Evolutionary conservation across 257 asterid species (phyloP), one percentile per base, ranked within the genome.

Genomic region (Salvia miltiorrhiza): DNA sequence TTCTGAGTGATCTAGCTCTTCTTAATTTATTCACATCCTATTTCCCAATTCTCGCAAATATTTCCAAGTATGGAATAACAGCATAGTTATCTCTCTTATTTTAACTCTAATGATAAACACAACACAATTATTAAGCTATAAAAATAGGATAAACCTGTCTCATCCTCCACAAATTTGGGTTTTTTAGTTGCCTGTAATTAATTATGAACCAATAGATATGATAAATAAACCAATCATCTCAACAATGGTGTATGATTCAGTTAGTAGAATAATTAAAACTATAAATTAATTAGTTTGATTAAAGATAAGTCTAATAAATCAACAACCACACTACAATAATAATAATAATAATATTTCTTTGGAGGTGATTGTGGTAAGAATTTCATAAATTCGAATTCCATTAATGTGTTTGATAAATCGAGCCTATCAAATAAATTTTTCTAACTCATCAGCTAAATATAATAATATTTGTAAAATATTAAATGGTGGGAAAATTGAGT

Each of bases 51-150:
- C 8, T 16, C 6, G 10, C 70, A 47, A 75, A 66, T 57, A 53
- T 71, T 75, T 52, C 79, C 72, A 23, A 13, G 79, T 49, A 63
- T 70, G 45, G 74, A 5, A 67, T 58, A 65, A 32, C 39, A 74
- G 16, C 56, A 64, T 23, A 73, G n/a, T 55, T 23, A 21, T 73
- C 39, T 6, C 10, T 40, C 11, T n/a, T 40, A 33, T 37, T 59
- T 49, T 32, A 17, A 26, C 9, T 21, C 12, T 39, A 11, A 14
- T 26, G 63, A 58, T 66, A 30, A 65, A 32, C 71, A 47, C 39
- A 24, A 30, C 35, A 30, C n/a, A n/a, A n/a, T n/a, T n/a, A 30
- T 30, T 30, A 30, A 67, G 14, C 54, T 60, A 48, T 58, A 44
- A 66, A 12, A 13, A 54, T 26, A 47, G 28, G 57, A 73, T 63